Conservation (phyloP, 768 basidiomycete genomes). For the Mycena capillaripes region DNA sequence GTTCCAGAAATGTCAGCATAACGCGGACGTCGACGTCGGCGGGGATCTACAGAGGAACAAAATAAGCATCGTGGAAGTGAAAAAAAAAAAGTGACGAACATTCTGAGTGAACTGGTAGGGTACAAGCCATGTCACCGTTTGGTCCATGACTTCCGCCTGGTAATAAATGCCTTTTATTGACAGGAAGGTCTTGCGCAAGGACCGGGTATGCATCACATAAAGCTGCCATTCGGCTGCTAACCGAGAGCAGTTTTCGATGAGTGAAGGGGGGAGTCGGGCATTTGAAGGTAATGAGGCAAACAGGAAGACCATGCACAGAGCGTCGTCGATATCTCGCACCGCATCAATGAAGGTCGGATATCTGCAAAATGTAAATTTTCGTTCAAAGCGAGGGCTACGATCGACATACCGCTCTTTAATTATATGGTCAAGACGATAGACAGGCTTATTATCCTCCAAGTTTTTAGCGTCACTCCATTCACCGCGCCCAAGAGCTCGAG, state of each 20-base stretch:
- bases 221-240: slow-evolving; percentile 97
- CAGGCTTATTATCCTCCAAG: slow-evolving; percentile 92
- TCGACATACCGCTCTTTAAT: slow-evolving; percentile 91
- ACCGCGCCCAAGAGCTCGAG: slow-evolving; percentile 90
- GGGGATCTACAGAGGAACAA: slow-evolving; percentile 74
- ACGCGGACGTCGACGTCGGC: slow-evolving; percentile 97
- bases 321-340: slow-evolving; percentile 96
- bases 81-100: slow-evolving; percentile 58
- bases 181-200: slow-evolving; percentile 92
- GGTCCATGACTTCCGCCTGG: slow-evolving; percentile 95
- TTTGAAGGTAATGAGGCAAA: slow-evolving; percentile 94
- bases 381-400: slow-evolving; percentile 6
- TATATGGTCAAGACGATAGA: slow-evolving; percentile 94
- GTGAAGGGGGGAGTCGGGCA: slow-evolving; percentile 81
- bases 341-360: slow-evolving; percentile 98
- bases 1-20: slow-evolving; percentile 97
- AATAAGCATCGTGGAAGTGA: slow-evolving; percentile 1
- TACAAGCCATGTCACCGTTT: slow-evolving; percentile 95
- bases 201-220: slow-evolving; percentile 89
- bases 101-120: slow-evolving; percentile 98
- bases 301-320: slow-evolving; percentile 93
- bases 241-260: slow-evolving; percentile 92
- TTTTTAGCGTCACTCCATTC: slow-evolving; percentile 98
- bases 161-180: slow-evolving; percentile 99
- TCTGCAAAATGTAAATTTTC: slow-evolving; percentile 55